Percentiles rank a stretch among this genome's conserved stretches.
These are phyloP conservation scores for Volvariella volvacea DNA, from an alignment of 1,284 basidiomycete species.

Conservation along the genomic window DNA sequence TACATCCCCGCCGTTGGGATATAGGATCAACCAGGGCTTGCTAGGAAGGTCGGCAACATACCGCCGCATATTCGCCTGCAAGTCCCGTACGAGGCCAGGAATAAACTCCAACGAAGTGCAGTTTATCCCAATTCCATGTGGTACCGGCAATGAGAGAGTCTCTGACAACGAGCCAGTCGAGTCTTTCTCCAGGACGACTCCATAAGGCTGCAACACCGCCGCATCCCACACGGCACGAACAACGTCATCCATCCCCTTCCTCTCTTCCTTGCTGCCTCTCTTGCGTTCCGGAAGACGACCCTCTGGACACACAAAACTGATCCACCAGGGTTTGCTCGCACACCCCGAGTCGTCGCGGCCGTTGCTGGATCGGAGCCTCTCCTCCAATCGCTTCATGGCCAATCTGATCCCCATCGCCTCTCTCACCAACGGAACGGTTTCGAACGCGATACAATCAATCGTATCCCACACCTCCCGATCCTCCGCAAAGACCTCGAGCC, in stretches of 20 bases:
- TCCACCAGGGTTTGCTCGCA: conserved; percentile 73
- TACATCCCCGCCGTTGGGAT: conserved; percentile 65
- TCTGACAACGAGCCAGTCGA: not conserved
- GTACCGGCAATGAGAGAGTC: conserved; percentile 6
- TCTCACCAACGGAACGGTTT: conserved; percentile 67
- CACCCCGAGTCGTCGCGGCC: not conserved
- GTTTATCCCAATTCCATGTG: conserved; percentile 50
- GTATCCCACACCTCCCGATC: conserved; percentile 45
- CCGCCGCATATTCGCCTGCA: conserved; percentile 17
- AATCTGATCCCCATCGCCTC: conserved; percentile 63
- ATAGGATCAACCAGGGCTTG: conserved; percentile 56
- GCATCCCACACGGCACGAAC: conserved; percentile 15
- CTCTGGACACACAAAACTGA: conserved; percentile 62
- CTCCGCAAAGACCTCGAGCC: conserved; percentile 49
- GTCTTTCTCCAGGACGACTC: not conserved
- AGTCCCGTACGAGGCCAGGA: conserved; percentile 25
- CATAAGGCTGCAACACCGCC: conserved; percentile 16
- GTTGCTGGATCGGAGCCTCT: conserved; percentile 13
- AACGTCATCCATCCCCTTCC: conserved; percentile 10
- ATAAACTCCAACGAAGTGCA: conserved; percentile 49
- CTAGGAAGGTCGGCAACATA: conserved; percentile 6
- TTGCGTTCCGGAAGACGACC: conserved; percentile 45
- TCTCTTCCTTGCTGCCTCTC: conserved; percentile 12
- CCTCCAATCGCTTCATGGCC: conserved; percentile 42
- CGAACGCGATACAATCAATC: conserved; percentile 69